Percentiles rank a stretch among this genome's conserved stretches.
Evolutionary conservation across 208 protist species (phyloP).

Genomic region (Angomonas deanei): DNA sequence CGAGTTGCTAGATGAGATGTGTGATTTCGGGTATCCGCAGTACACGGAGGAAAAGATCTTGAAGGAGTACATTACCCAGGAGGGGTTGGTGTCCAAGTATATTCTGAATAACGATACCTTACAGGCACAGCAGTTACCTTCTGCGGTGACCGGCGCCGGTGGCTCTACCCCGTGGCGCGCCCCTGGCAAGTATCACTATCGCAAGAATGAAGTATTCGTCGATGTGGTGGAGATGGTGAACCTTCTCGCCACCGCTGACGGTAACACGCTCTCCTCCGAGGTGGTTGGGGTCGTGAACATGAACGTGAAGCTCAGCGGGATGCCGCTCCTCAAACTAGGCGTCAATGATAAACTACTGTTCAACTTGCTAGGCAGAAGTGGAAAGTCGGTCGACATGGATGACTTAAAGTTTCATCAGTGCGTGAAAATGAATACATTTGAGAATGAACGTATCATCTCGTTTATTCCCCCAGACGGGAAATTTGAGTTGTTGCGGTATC

Average conservation of each 20-base stretch:
- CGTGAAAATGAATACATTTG: conserved; percentile 96
- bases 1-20: conserved; percentile 98
- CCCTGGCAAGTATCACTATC: conserved; percentile 95
- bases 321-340: conserved; percentile 97
- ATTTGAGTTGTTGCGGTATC: conserved; percentile 98
- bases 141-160: conserved; percentile 90
- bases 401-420: conserved; percentile 99
- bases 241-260: conserved; percentile 92
- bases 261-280: conserved; percentile 93
- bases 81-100: conserved; percentile 42
- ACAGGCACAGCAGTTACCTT: conserved; percentile 43
- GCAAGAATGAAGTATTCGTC: conserved; percentile 97
- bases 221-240: conserved; percentile 98
- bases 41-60: conserved; percentile 93
- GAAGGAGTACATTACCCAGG: conserved; percentile 96
- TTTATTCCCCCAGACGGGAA: conserved; percentile 97
- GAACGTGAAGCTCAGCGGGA: conserved; percentile 95
- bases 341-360: conserved; percentile 96
- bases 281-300: conserved; percentile 94
- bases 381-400: conserved; percentile 85
- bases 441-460: conserved; percentile 90
- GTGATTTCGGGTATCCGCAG: conserved; percentile 99
- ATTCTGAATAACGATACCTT: conserved; percentile 34
- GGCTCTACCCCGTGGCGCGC: conserved; percentile 94
- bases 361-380: conserved; percentile 32